Evolutionary conservation across 371 early-diverging fungal species (phyloP), one percentile per base, ranked within the genome.

Genomic region (Actinomortierella ambigua): DNA sequence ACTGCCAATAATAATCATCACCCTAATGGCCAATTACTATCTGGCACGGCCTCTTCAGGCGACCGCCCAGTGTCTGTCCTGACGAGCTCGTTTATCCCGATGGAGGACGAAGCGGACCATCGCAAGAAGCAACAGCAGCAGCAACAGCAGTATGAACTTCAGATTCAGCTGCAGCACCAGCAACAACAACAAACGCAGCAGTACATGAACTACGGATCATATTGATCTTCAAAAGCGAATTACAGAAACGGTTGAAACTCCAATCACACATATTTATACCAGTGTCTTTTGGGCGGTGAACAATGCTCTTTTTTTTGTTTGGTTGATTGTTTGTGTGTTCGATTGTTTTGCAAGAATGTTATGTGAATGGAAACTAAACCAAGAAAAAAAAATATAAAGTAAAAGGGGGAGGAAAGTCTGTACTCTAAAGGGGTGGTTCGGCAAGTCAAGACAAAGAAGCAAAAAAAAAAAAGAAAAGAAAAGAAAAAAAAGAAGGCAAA

Each of bases 71-170:
- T 65, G 1, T 70, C 70, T 1, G 15, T 70, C 7, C 17, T 70
- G 43, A 65, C 70, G 2, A 70, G 70, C 27, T 49, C 70, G 3
- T 70, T 65, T 57, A 50, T 40, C 0, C 70, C 70, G 3, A 59
- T 59, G 0, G 55, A 29, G 13, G 69, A 69, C 6, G 46, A 50
- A 69, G 39, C 23, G 28, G 17, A 65, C 20, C 55, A 61, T 13
- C 61, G 60, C 20, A 52, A 42, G 2, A 53, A 63, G 26, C 20
- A 53, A 20, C 50, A 70, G 3, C 57, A 70, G 24, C 61, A 61
- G 5, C 62, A 68, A 15, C 27, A 43, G 3, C 57, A 57, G 9
- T 58, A 68, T 2, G 65, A 70, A 18, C 57, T 64, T 9, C 59
- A 61, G 15, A 29, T 39, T 20, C 70, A 70, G 17, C 11, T 50